phyloP scores from a whole-genome alignment of 73 alveolate genomes.

The Paramecium octaurelia region DNA sequence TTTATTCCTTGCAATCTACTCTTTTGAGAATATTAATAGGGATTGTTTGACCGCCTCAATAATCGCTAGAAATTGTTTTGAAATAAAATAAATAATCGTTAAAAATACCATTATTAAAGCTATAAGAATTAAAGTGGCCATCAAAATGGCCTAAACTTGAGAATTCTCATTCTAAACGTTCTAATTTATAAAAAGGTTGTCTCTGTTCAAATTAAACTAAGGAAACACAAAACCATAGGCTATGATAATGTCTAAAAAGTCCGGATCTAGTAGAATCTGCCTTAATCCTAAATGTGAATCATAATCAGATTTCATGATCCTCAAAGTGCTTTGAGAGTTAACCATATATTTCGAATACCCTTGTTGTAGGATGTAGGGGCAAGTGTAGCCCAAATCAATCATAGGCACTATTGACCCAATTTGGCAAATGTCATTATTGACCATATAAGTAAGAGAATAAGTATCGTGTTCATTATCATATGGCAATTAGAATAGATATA shows the following conservation, averaged over 20 bases:
- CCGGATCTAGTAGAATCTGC: background rate
- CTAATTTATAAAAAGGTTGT: background rate
- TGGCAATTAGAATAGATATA: background rate
- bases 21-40: background rate
- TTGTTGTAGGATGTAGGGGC: background rate
- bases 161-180: background rate
- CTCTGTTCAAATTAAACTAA: background rate
- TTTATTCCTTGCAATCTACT: background rate
- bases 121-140: background rate
- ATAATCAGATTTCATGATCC: background rate
- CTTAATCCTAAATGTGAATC: background rate
- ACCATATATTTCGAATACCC: background rate
- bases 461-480: background rate
- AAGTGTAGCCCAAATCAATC: background rate
- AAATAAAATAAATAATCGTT: background rate
- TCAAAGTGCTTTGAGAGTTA: background rate
- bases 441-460: background rate
- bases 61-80: background rate
- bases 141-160: background rate
- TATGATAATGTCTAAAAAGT: background rate
- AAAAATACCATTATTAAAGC: background rate
- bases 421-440: background rate
- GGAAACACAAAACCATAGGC: background rate
- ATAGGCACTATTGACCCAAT: background rate
- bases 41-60: background rate